phyloP scores from a whole-genome alignment of 192 early-diverging fungal genomes.

The Coemansia furcata region DNA sequence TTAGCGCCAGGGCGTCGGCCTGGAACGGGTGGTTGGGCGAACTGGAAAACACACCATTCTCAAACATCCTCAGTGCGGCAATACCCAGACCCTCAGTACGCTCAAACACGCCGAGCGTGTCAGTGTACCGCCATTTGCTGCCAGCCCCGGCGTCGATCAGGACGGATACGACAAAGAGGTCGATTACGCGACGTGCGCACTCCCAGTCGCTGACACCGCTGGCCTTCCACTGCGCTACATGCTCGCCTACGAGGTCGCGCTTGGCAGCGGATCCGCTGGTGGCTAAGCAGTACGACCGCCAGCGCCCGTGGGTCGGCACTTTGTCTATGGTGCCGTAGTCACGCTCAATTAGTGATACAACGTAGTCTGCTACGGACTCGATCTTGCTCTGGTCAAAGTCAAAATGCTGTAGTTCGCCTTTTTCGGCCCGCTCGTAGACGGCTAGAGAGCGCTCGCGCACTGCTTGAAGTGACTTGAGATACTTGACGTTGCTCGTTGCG shows the following conservation, averaged over 20 bases:
- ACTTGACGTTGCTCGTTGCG: conserved; percentile 24
- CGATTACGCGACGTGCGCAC: conserved; percentile 69
- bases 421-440: conserved; percentile 61
- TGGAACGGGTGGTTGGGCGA: conserved; percentile 57
- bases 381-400: conserved; percentile 65
- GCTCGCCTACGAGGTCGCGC: conserved; percentile 52
- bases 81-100: conserved; percentile 87
- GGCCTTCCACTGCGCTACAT: conserved; percentile 28
- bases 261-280: conserved; percentile 48
- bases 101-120: conserved; percentile 50
- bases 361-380: conserved; percentile 62
- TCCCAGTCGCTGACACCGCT: conserved; percentile 36
- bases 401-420: conserved; percentile 67
- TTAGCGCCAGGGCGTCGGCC: conserved; percentile 60
- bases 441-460: conserved; percentile 69
- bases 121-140: conserved; percentile 71
- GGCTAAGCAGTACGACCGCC: conserved; percentile 74
- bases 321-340: conserved; percentile 63
- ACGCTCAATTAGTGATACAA: conserved; percentile 66
- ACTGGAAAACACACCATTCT: conserved; percentile 72
- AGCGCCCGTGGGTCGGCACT: conserved; percentile 86
- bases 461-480: conserved; percentile 68
- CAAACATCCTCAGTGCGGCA: conserved; percentile 83
- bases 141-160: conserved; percentile 94
- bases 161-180: conserved; percentile 86